Percentiles rank a stretch among this genome's conserved stretches.
These are phyloP conservation scores for Raffaelea deltoideospora DNA, from an alignment of 2,329 filamentous ascomycete genomes.

Conservation along the genomic window DNA sequence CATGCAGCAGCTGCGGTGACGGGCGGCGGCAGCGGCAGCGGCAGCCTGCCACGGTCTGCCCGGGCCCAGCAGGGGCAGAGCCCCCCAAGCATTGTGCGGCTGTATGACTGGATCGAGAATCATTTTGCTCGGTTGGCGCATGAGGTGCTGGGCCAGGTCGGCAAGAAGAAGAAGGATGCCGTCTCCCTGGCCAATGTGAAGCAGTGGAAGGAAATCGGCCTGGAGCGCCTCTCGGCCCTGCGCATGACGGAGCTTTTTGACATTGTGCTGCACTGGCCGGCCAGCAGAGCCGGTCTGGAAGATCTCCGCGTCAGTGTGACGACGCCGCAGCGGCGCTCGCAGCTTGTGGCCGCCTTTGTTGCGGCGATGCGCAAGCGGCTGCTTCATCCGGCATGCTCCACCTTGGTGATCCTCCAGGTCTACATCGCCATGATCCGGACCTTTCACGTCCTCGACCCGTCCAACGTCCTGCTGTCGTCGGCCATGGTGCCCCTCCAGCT, in stretches of 20 bases:
- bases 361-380: constrained; percentile 49
- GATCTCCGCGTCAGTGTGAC: constrained; percentile 59
- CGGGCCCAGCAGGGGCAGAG: background rate
- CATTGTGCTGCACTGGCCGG: constrained; percentile 62
- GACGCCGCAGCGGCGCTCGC: constrained; percentile 50
- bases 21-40: background rate
- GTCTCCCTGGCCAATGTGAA: constrained; percentile 42
- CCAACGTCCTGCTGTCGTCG: constrained; percentile 61
- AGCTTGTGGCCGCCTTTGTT: constrained; percentile 57
- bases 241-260: constrained; percentile 63
- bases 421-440: constrained; percentile 70
- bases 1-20: no score
- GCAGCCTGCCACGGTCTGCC: background rate
- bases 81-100: constrained; percentile 34
- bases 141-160: constrained; percentile 34
- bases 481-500: constrained; percentile 58
- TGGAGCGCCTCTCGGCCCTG: constrained; percentile 51
- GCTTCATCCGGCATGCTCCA: constrained; percentile 62
- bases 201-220: constrained; percentile 55
- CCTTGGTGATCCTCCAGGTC: constrained; percentile 57
- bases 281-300: constrained; percentile 54
- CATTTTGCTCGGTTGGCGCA: constrained; percentile 49
- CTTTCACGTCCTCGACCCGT: constrained; percentile 61
- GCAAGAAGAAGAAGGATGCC: constrained; percentile 16
- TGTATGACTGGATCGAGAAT: constrained; percentile 54